phyloP scores from a whole-genome alignment of 139 green algal species.

The Asterochloris erici region DNA sequence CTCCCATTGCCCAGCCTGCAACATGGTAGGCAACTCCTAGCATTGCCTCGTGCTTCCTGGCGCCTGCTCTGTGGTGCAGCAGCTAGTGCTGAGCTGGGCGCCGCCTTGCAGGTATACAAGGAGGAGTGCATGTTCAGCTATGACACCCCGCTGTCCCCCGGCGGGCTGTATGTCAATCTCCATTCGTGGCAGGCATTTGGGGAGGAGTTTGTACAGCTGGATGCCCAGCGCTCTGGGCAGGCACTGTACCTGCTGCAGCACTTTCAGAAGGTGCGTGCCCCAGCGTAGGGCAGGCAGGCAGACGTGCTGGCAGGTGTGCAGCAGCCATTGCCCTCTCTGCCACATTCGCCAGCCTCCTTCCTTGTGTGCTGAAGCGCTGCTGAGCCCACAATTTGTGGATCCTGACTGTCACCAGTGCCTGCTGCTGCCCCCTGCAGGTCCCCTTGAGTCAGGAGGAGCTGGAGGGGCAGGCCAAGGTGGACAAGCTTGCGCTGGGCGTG shows the following conservation, averaged over 20 bases:
- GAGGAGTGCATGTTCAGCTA: slow-evolving; percentile 92
- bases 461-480: slow-evolving; percentile 23
- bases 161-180: slow-evolving; percentile 91
- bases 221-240: slow-evolving; percentile 62
- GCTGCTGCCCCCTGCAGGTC: slow-evolving; percentile 33
- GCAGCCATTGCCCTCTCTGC: too few species aligned
- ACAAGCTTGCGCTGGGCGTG: slow-evolving; percentile 64
- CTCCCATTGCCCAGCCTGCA: neutral
- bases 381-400: too few species aligned
- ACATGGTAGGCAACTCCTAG: neutral
- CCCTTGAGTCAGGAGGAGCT: slow-evolving; percentile 51
- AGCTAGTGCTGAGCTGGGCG: neutral
- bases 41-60: neutral
- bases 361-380: too few species aligned
- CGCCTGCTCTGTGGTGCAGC: neutral
- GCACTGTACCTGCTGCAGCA: slow-evolving; percentile 83
- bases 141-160: slow-evolving; percentile 65
- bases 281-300: too few species aligned
- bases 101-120: slow-evolving; percentile 69
- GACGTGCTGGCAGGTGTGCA: too few species aligned
- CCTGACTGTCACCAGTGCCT: too few species aligned
- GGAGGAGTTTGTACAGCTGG: slow-evolving; percentile 63
- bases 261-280: slow-evolving; percentile 43
- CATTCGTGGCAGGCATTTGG: slow-evolving; percentile 74
- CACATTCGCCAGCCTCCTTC: too few species aligned